Evolutionary conservation across 106 monocot species (phyloP).

Genomic region (Dendrobium catenatum): DNA sequence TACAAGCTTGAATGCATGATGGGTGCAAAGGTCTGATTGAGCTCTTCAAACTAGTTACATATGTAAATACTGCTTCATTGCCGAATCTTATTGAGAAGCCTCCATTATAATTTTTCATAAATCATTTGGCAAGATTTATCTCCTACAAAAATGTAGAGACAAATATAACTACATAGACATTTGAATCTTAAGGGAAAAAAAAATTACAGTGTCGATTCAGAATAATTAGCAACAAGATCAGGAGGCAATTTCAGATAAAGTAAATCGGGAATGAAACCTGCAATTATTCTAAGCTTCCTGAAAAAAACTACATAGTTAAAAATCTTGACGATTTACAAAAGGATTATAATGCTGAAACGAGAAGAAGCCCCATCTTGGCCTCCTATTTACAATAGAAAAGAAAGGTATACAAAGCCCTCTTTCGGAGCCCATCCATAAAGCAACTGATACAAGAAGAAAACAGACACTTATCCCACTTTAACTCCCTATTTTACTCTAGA

Average conservation of each 20-base stretch:
- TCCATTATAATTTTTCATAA: not conserved
- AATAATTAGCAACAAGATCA: not conserved
- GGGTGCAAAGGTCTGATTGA: not conserved
- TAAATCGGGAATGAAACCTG: not conserved
- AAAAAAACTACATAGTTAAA: not conserved
- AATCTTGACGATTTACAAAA: not conserved
- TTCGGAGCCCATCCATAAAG: not conserved
- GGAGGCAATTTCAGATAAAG: not conserved
- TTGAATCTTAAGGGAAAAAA: not conserved
- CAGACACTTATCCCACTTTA: not conserved
- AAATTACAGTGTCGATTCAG: not conserved
- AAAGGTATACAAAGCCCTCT: not conserved
- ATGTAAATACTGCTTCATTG: not conserved
- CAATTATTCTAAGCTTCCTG: not conserved
- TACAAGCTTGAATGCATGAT: conserved; percentile 6
- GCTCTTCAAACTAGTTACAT: not conserved
- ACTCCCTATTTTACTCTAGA: not conserved
- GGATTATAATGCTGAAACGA: not conserved
- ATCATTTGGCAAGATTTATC: not conserved
- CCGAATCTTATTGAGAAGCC: not conserved
- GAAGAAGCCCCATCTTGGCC: not conserved
- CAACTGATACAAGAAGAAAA: not conserved
- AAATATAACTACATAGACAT: not conserved
- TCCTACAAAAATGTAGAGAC: not conserved
- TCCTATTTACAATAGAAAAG: not conserved